Base-by-base conservation (phyloP, 148 eudicot genomes). In the Rhododendron ferrugineum region DNA sequence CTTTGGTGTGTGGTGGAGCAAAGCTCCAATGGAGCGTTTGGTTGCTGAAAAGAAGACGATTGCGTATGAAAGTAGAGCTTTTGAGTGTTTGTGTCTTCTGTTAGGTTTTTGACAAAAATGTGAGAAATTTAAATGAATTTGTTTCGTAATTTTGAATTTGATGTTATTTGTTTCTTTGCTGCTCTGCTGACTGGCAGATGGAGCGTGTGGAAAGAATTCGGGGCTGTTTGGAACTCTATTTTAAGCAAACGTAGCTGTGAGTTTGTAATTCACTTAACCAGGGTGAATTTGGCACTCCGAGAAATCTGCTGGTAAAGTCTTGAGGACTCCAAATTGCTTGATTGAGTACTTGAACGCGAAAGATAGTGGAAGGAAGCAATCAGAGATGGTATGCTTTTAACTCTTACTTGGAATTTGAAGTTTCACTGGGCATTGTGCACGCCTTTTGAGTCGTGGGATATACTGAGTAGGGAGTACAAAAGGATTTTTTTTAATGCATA, bases 331-430 rank as follows among this genome's bases (percentile, higher is more conserved):
- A 60, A 42, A 46, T 83, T 32, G 6, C 85, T 72, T 36, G n/a
- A 83, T 49, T 83, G 34, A 70, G 47, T 73, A 52, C 80, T 83
- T 73, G 37, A 15, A 50, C 10, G 4, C 34, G 34, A 50, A 49
- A 37, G 68, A 30, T 22, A 83, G 80, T 13, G 78, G 85, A 84
- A 52, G 49, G 79, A 54, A 84, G 52, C 20, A 74, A 52, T 34
- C 28, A 36, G 8, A 50, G 50, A 84, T 84, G 85, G 85, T 84
- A 75, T n/a, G 70, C 76, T 49, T 84, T 75, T 58, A 34, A 30
- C 22, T 36, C 66, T 23, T 28, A 32, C 15, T 36, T 74, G 32
- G 50, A 74, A 52, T 49, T 47, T 72, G 62, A n/a, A 32, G 83
- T 23, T 36, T 81, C 49, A 30, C 54, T 14, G 0, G 14, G 40